phyloP scores from a whole-genome alignment of 441 rosid genomes.

The Metrosideros polymorpha region DNA sequence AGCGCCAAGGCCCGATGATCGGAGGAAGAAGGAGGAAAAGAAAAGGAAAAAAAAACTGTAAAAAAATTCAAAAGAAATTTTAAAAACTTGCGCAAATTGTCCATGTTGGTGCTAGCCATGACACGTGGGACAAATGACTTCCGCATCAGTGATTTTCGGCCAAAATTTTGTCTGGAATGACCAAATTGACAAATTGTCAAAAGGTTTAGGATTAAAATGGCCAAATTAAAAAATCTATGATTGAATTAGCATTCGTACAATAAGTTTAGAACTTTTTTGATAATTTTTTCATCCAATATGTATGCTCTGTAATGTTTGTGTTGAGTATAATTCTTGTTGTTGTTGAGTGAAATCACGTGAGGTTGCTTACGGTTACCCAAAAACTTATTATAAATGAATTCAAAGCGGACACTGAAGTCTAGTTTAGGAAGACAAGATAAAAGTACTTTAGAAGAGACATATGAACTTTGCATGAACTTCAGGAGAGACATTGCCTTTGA shows the following conservation, averaged over 20 bases:
- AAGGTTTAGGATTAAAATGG: too few species aligned
- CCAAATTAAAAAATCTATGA: too few species aligned
- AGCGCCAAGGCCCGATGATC: not conserved
- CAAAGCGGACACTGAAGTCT: not conserved
- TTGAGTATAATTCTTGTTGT: not conserved
- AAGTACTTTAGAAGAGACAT: not conserved
- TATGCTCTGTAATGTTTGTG: not conserved
- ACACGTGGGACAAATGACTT: too few species aligned
- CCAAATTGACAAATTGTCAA: not conserved
- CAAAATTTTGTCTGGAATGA: too few species aligned
- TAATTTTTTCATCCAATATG: too few species aligned
- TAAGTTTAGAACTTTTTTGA: too few species aligned
- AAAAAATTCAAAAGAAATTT: too few species aligned
- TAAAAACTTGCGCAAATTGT: too few species aligned
- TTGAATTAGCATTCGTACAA: too few species aligned
- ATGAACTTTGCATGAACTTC: not conserved
- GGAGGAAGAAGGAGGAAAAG: not conserved
- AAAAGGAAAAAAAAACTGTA: too few species aligned
- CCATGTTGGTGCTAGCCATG: rapidly evolving
- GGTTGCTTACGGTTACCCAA: not conserved
- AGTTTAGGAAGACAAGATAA: not conserved
- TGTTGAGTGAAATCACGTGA: not conserved
- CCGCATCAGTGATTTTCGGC: rapidly evolving
- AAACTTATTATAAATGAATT: not conserved
- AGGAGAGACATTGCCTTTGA: not conserved